Evolutionary conservation across 495 filamentous ascomycete genomes (phyloP), one percentile per base, ranked within the genome.

Genomic region (Hypomontagnella monticulosa): DNA sequence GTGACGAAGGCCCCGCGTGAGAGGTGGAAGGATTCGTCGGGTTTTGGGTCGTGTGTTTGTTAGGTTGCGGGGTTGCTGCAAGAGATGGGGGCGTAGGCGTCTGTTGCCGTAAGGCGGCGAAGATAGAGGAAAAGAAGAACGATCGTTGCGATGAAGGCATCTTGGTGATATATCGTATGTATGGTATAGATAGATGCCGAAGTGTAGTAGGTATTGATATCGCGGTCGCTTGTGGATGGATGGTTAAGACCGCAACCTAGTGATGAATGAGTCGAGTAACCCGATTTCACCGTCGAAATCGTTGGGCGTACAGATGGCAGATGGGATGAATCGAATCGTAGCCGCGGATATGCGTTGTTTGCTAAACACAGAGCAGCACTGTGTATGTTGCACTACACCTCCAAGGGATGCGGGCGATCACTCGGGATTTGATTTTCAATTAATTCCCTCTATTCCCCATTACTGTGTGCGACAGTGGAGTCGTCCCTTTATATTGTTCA

Each of bases 71-170:
- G 14, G 74, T 14, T 44, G 73, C 67, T 9, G 75, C 74, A 38
- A 75, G 73, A 3, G 74, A 71, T 12, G 73, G 63, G 4, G 72
- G 75, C 3, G 74, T 52, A 5, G 72, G 75, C 3, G 74, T 52
- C 55, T 75, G 77, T 63, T 80, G 81, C 12, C 92, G 88, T 75
- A 94, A 94, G 66, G 91, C 90, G 71, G 91, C 89, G 64, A 96
- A 85, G 83, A 96, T 92, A 80, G 90, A 92, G 56, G 89, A 87
- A 64, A 96, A 83, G 73, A 82, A 83, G 83, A 93, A 94, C 55
- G 92, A 90, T 37, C 91, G 83, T 80, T 94, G 92, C 57, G 89
- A 73, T 15, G 71, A 91, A 0, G 90, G 81, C 86, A 89, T 89
- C 48, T 53, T 82, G 57, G 19, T 16, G 34, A 51, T 66, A 10